These are phyloP conservation scores for Seminavis robusta DNA, from an alignment of 108 stramenopile genomes.

Conservation along the genomic window DNA sequence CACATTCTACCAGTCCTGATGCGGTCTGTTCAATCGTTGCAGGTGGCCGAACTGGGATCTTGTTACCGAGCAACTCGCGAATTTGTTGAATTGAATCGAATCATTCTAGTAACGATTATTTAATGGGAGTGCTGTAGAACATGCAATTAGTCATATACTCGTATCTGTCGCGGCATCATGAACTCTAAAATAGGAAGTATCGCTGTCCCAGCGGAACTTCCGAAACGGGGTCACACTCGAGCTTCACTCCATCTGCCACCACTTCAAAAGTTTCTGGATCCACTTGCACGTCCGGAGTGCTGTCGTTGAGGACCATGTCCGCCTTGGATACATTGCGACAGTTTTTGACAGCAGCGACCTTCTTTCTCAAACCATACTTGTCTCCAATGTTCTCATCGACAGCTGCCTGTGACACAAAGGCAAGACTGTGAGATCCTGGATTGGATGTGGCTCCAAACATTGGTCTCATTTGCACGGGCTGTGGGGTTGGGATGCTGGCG, in stretches of 20 bases:
- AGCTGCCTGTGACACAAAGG: conserved; percentile 87
- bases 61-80: too few species aligned
- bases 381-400: conserved; percentile 38
- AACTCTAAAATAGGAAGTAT: conserved; percentile 86
- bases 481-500: conserved; percentile 94
- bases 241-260: conserved; percentile 84
- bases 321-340: conserved; percentile 84
- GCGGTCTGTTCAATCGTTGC: too few species aligned
- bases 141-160: too few species aligned
- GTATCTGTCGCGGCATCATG: too few species aligned
- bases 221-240: conserved; percentile 87
- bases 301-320: conserved; percentile 93
- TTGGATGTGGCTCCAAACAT: conserved; percentile 89
- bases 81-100: too few species aligned
- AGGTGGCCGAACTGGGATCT: too few species aligned
- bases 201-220: conserved; percentile 88
- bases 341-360: conserved; percentile 66
- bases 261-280: conserved; percentile 97
- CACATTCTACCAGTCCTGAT: too few species aligned
- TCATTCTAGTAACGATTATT: too few species aligned
- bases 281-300: conserved; percentile 84
- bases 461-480: conserved; percentile 96
- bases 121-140: too few species aligned
- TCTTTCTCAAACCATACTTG: conserved; percentile 74
- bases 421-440: conserved; percentile 53